Evolutionary conservation across 2,329 filamentous ascomycete species (phyloP).

Genomic region (Bipolaris cookei): DNA sequence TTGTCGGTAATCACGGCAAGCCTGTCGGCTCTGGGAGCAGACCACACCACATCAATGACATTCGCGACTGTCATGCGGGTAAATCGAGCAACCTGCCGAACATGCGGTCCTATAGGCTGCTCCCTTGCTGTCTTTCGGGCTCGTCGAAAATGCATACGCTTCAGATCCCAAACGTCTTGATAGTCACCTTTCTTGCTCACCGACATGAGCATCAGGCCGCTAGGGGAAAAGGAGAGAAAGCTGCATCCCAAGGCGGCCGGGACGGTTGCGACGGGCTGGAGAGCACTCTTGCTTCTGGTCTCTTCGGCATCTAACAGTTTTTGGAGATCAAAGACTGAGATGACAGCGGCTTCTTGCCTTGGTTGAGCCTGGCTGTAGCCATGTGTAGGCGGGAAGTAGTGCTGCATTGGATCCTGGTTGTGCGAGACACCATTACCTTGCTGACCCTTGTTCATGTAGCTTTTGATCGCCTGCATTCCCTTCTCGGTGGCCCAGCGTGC

Average conservation of each 20-base stretch:
- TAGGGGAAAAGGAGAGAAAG: conserved; percentile 78
- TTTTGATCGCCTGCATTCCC: conserved; percentile 77
- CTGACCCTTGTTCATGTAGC: conserved; percentile 70
- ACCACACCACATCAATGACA: conserved; percentile 90
- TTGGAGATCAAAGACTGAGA: conserved; percentile 76
- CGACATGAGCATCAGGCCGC: conserved; percentile 75
- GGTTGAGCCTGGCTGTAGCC: conserved; percentile 62
- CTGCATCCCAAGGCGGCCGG: conserved; percentile 76
- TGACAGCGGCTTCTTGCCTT: conserved; percentile 70
- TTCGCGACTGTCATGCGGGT: conserved; percentile 89
- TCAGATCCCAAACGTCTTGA: conserved; percentile 80
- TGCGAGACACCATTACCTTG: conserved; percentile 32
- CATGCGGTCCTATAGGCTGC: conserved; percentile 53
- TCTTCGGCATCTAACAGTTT: conserved; percentile 58
- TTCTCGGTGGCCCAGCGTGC: conserved; percentile 80
- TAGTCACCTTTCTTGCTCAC: conserved; percentile 84
- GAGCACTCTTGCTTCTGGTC: conserved; percentile 57
- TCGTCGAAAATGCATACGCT: conserved; percentile 60
- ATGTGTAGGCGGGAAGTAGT: conserved; percentile 78
- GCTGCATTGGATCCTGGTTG: conserved; percentile 50
- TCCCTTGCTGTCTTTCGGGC: conserved; percentile 40
- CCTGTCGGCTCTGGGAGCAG: conserved; percentile 77
- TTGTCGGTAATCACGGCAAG: conserved; percentile 90
- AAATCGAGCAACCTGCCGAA: conserved; percentile 87
- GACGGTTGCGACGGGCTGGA: conserved; percentile 73